Conservation (phyloP, 176 grass and related monocot genomes). For the Oryza meridionalis region DNA sequence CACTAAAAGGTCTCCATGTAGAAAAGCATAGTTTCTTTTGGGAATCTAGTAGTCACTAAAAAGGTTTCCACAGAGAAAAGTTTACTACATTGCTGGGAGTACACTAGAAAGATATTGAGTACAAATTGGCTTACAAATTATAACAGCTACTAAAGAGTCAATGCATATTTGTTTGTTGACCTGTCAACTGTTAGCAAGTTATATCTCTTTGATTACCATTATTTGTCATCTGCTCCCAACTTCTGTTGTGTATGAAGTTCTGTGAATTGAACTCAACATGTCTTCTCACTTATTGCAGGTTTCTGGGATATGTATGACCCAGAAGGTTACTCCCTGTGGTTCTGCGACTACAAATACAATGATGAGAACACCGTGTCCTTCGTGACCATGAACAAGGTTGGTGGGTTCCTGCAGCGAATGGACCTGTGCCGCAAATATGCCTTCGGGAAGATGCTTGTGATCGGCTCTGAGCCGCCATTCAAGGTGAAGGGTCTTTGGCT, state of each 20-base stretch:
- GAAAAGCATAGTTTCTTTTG: not conserved
- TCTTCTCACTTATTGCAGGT: conserved; percentile 46
- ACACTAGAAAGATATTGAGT: not conserved
- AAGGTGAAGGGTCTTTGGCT: conserved; percentile 90
- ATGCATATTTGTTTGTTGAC: not conserved
- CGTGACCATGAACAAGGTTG: conserved; percentile 93
- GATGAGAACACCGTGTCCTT: conserved; percentile 88
- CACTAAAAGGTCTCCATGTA: not conserved
- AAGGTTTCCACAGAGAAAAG: not conserved
- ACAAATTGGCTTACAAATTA: not conserved
- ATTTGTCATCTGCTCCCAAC: not conserved
- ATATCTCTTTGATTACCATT: too few relatives aligned
- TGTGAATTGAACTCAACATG: not conserved
- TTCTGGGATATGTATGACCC: conserved; percentile 99
- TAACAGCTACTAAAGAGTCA: too few relatives aligned
- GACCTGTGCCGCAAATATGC: conserved; percentile 88
- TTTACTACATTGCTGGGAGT: not conserved
- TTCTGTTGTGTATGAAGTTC: not conserved
- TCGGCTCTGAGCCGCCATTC: conserved; percentile 66
- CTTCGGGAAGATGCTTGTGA: conserved; percentile 89
- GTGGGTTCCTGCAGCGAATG: conserved; percentile 95
- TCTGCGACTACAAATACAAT: conserved; percentile 98
- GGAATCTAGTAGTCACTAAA: not conserved
- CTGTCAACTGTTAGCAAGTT: not conserved
- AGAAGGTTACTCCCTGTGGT: conserved; percentile 97